These are phyloP conservation scores for Heterobasidion occidentale DNA, from an alignment of 1,284 basidiomycete species.

Conservation along the genomic window DNA sequence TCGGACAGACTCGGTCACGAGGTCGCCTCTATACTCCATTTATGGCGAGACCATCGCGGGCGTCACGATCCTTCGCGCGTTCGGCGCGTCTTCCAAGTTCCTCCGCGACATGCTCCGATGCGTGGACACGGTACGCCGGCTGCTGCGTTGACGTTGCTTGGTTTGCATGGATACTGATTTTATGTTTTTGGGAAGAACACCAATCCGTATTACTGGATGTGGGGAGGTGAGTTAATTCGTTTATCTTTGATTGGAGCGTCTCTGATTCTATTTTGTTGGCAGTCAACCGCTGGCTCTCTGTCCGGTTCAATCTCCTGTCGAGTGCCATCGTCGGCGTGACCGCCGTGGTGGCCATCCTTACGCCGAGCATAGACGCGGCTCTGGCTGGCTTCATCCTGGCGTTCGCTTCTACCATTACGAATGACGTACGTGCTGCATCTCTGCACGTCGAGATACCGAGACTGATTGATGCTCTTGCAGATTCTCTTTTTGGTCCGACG, in stretches of 20 bases:
- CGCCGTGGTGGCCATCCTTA: constrained; percentile 59
- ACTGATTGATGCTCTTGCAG: constrained; percentile 21
- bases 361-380: constrained; percentile 67
- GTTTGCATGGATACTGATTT: too few species aligned
- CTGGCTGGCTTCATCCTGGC: constrained; percentile 81
- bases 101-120: constrained; percentile 80
- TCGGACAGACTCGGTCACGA: constrained; percentile 71
- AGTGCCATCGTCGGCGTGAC: constrained; percentile 66
- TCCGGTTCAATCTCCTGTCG: constrained; percentile 80
- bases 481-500: constrained; percentile 52
- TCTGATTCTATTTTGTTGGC: constrained; percentile 1
- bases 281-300: constrained; percentile 78
- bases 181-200: constrained; percentile 40
- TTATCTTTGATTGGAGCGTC: background rate
- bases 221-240: constrained; percentile 51
- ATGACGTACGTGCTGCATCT: constrained; percentile 46
- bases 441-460: background rate
- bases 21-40: constrained; percentile 87
- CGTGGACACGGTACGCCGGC: constrained; percentile 62
- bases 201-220: constrained; percentile 82
- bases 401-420: constrained; percentile 71
- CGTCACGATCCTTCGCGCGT: constrained; percentile 82
- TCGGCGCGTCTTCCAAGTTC: constrained; percentile 82
- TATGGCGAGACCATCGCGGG: constrained; percentile 89
- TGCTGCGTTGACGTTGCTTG: background rate